Evolutionary conservation across 202 grass and related monocot genomes (phyloP).

Genomic region (Saccharum hybrid): DNA sequence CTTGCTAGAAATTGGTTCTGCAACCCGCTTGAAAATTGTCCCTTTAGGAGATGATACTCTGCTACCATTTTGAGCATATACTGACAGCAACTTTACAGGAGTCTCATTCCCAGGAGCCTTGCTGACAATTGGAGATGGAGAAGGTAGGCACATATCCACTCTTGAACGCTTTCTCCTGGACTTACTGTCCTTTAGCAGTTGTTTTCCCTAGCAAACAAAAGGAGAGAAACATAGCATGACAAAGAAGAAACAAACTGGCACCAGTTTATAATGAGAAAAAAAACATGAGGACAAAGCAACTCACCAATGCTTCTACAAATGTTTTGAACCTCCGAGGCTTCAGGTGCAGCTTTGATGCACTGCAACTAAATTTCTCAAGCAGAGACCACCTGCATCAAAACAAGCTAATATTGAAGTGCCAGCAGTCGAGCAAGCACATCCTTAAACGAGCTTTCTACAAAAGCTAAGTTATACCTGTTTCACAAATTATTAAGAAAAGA

Average conservation of each 20-base stretch:
- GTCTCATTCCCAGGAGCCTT: slow-evolving; percentile 60
- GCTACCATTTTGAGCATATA: slow-evolving; percentile 63
- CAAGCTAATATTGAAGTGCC: slow-evolving; percentile 36
- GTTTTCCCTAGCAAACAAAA: slow-evolving; percentile 66
- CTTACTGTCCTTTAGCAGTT: slow-evolving; percentile 87
- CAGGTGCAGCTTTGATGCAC: slow-evolving; percentile 89
- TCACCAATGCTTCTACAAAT: slow-evolving; percentile 95
- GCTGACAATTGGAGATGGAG: slow-evolving; percentile 54
- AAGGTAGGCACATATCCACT: slow-evolving; percentile 61
- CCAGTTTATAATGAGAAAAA: slow-evolving; percentile 23
- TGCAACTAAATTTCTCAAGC: slow-evolving; percentile 97
- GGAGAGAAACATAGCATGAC: slow-evolving; percentile 34
- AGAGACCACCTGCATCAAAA: slow-evolving; percentile 87
- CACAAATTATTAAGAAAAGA: not conserved
- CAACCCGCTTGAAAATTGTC: slow-evolving; percentile 53
- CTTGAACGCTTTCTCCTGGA: slow-evolving; percentile 76
- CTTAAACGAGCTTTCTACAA: not conserved
- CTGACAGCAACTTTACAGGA: slow-evolving; percentile 63
- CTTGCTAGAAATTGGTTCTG: slow-evolving; percentile 69
- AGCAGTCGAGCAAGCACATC: slow-evolving; percentile 2
- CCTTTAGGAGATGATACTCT: slow-evolving; percentile 69
- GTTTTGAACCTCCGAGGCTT: slow-evolving; percentile 97
- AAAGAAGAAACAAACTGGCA: slow-evolving; percentile 33
- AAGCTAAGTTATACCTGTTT: too few species aligned
- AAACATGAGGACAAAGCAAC: slow-evolving; percentile 36